Evolutionary conservation across 768 basidiomycete genomes (phyloP).

Genomic region (Tulasnella calospora): DNA sequence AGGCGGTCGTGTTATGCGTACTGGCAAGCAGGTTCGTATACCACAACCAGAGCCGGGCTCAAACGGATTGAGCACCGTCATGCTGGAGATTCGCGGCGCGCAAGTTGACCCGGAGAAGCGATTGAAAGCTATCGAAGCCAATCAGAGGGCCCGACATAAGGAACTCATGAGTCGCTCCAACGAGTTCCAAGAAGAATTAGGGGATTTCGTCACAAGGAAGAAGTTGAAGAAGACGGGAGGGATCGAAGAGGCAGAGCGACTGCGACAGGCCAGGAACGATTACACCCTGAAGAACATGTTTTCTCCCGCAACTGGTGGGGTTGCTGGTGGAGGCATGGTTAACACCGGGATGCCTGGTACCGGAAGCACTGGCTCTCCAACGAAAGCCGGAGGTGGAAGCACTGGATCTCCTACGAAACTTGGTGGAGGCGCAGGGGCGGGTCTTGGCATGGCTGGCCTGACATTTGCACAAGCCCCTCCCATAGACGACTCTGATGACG

Average conservation of each 20-base stretch:
- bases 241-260: slow-evolving; percentile 82
- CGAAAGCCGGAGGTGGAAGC: background rate
- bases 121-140: slow-evolving; percentile 89
- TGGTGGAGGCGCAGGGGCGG: background rate
- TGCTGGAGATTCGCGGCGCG: slow-evolving; percentile 86
- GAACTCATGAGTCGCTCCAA: slow-evolving; percentile 69
- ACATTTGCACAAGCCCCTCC: slow-evolving; percentile 19
- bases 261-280: slow-evolving; percentile 80
- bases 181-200: slow-evolving; percentile 78
- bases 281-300: slow-evolving; percentile 89
- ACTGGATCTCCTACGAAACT: background rate
- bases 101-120: slow-evolving; percentile 68
- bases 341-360: background rate
- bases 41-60: slow-evolving; percentile 63
- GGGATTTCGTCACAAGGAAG: slow-evolving; percentile 79
- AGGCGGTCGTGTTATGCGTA: slow-evolving; percentile 36
- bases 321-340: background rate
- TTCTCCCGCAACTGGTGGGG: slow-evolving; percentile 21
- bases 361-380: background rate
- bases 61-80: slow-evolving; percentile 64
- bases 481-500: slow-evolving; percentile 2
- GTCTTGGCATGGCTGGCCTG: slow-evolving; percentile 17
- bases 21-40: slow-evolving; percentile 52
- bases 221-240: slow-evolving; percentile 95
- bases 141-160: slow-evolving; percentile 70